Conservation (phyloP, 1,284 basidiomycete species). For the Tilletia walkeri region DNA sequence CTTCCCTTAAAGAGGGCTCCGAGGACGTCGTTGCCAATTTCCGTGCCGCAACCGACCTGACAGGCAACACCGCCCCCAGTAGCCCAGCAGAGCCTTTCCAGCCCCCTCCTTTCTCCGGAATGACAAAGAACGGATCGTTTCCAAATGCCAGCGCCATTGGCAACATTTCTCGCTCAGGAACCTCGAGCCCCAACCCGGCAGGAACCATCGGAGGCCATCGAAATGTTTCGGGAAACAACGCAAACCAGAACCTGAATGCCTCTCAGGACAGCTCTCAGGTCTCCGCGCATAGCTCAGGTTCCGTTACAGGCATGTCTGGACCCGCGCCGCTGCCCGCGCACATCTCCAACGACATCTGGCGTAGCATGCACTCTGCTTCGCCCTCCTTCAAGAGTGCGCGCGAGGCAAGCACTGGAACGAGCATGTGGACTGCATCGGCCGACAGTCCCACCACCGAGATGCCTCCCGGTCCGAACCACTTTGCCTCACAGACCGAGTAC, state of each 20-base stretch:
- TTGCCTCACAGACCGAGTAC: slow-evolving; percentile 2
- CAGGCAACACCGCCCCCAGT: too few species aligned
- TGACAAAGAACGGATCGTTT: neutral
- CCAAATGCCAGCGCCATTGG: neutral
- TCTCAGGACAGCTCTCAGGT: too few species aligned
- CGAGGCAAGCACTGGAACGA: slow-evolving; percentile 1
- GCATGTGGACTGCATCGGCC: neutral
- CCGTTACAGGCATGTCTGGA: too few species aligned
- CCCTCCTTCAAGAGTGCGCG: slow-evolving; percentile 14
- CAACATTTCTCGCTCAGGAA: slow-evolving; percentile 4
- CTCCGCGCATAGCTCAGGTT: too few species aligned
- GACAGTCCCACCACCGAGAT: neutral
- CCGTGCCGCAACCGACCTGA: too few species aligned
- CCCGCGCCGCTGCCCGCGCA: neutral
- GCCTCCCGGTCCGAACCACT: neutral
- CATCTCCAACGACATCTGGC: slow-evolving; percentile 5
- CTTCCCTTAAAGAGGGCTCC: slow-evolving; percentile 4
- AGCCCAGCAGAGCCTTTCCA: too few species aligned
- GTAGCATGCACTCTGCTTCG: neutral
- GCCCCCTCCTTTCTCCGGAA: too few species aligned
- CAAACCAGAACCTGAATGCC: too few species aligned
- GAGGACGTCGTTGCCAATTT: neutral
- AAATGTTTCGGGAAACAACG: too few species aligned
- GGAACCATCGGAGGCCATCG: slow-evolving; percentile 14
- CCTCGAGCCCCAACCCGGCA: slow-evolving; percentile 6